Conservation (phyloP, 2,329 filamentous ascomycete genomes). For the Dothideomycetes sp. region DNA sequence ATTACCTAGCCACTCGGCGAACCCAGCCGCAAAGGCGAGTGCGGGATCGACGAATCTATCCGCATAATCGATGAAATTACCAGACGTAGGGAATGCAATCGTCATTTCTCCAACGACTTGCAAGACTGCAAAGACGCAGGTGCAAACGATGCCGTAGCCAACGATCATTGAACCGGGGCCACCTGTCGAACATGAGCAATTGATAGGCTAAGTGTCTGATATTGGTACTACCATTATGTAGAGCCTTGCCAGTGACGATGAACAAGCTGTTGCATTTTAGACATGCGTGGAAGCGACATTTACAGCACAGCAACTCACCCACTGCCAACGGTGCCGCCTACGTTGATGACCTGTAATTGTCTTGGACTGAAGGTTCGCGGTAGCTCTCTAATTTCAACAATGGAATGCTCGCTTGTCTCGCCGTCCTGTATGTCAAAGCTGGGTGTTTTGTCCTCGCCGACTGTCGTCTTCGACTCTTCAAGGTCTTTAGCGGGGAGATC, state of each 20-base stretch:
- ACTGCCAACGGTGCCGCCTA: conserved; percentile 32
- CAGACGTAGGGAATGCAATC: conserved; percentile 25
- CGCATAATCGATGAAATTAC: conserved; percentile 28
- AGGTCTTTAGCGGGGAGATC: neutral
- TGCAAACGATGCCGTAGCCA: conserved; percentile 19
- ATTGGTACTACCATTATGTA: conserved; percentile 33
- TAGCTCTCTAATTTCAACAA: neutral
- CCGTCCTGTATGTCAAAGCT: neutral
- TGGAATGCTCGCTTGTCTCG: neutral
- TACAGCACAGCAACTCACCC: no score
- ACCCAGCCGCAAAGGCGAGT: conserved; percentile 27
- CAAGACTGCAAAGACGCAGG: conserved; percentile 22
- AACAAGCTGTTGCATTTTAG: no score
- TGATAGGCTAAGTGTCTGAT: no score
- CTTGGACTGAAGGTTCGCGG: neutral
- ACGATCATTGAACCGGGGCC: conserved; percentile 31
- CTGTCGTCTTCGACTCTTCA: neutral
- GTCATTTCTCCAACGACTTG: conserved; percentile 26
- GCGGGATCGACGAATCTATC: conserved; percentile 28
- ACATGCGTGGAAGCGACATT: no score
- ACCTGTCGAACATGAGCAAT: no score
- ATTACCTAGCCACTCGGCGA: conserved; percentile 20
- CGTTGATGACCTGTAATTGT: conserved; percentile 13
- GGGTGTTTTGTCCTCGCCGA: neutral
- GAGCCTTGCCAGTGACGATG: conserved; percentile 35